A percentile compares a stretch with the other conserved stretches of the same genome.
phyloP scores from a whole-genome alignment of 768 basidiomycete genomes.

The Dioszegia crocea region DNA sequence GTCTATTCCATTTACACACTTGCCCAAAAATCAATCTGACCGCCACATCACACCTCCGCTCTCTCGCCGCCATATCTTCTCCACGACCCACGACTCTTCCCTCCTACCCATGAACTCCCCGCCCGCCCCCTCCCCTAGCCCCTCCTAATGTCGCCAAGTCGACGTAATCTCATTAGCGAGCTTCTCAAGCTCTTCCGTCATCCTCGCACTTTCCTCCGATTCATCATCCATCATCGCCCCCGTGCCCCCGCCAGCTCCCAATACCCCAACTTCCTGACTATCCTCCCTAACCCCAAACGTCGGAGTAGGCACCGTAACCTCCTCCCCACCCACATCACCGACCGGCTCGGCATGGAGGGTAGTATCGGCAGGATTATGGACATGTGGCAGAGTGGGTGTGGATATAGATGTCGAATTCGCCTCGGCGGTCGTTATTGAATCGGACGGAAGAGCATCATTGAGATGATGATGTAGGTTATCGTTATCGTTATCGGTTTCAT shows the following conservation, averaged over 20 bases:
- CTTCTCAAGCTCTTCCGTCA: constrained; percentile 6
- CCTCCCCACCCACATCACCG: background rate
- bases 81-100: too few relatives aligned
- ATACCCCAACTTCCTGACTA: background rate
- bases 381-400: background rate
- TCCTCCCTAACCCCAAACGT: background rate
- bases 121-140: background rate
- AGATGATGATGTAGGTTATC: constrained; percentile 3
- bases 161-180: constrained; percentile 6
- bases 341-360: too few relatives aligned
- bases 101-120: background rate
- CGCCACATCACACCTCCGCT: too few relatives aligned
- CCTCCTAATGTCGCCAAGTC: background rate
- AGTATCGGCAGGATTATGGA: too few relatives aligned
- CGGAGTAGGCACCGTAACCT: background rate
- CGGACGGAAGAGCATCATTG: too few relatives aligned
- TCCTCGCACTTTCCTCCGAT: background rate
- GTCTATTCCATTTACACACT: too few relatives aligned
- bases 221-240: background rate
- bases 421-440: too few relatives aligned
- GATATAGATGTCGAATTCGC: background rate
- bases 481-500: background rate
- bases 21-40: too few relatives aligned
- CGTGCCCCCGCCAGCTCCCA: background rate
- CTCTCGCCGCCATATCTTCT: too few relatives aligned